Base-by-base conservation (phyloP, 2,329 filamentous ascomycete species). In the Cladosporium oxysporum region DNA sequence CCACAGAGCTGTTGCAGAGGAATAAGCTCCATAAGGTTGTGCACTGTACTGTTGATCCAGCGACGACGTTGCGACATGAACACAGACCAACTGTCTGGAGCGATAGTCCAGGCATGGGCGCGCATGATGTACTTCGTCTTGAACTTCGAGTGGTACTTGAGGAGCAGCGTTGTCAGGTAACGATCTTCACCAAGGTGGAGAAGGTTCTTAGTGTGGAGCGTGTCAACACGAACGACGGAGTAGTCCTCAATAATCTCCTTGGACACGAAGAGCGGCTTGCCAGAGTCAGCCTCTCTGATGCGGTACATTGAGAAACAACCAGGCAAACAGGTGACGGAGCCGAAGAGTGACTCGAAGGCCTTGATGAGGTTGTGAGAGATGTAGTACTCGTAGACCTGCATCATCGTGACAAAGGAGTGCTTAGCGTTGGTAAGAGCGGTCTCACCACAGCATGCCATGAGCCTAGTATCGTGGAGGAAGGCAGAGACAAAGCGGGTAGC, bases 301-400 rank as follows among this genome's bases (percentile, higher is more conserved):
- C 95, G 91, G 81, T 97, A 99, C 95, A 99, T 99, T 74, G 91
- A 93, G 86, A 98, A 99, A 87, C 95, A 99, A 83, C 95, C 95
- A 28, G 95, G 95, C 76, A 99, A 84, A 85, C 95, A 99, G 60
- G 95, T 99, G 72, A 99, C 94, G 71, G 92, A 96, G 66, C 94
- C 95, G 76, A 99, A 99, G 73, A 99, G 85, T 81, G 91, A 95
- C 80, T 98, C 94, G 78, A 99, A 99, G 14, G 94, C 95, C 82
- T 99, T 98, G 72, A 91, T 90, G 72, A 99, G 81, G 78, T 98
- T 96, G 84, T 99, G 94, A 61, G 94, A 98, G 75, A 99, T 99
- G 83, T 93, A 99, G 85, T 99, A 99, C 80, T 99, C 94, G 84
- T 98, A 99, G 37, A 99, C 94, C 80, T 99, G 95, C 77, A 99